These are phyloP conservation scores for Chrysanthemum seticuspe DNA, from an alignment of 129 eudicot genomes.

Conservation along the genomic window DNA sequence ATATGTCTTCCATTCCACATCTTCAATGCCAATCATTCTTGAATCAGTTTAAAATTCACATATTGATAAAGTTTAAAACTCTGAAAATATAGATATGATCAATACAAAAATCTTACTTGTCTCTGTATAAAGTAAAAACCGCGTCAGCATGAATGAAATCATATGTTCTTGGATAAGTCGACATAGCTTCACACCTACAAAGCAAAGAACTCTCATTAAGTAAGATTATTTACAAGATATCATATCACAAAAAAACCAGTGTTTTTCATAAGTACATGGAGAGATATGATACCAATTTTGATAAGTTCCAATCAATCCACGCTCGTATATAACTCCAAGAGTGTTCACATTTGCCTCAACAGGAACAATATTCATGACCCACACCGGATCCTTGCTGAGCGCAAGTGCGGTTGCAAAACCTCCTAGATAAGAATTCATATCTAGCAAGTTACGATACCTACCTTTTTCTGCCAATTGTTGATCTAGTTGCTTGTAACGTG, in stretches of 20 bases:
- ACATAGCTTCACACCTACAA: slow-evolving; percentile 92
- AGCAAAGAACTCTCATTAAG: slow-evolving; percentile 3
- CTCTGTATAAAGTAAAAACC: slow-evolving; percentile 67
- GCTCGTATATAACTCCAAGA: slow-evolving; percentile 76
- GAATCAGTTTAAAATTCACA: not conserved
- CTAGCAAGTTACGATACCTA: slow-evolving; percentile 81
- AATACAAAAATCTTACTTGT: slow-evolving; percentile 47
- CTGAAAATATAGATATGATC: not conserved
- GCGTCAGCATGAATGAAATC: slow-evolving; percentile 87
- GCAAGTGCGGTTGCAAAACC: slow-evolving; percentile 89
- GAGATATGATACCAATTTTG: slow-evolving; percentile 68
- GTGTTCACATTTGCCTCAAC: slow-evolving; percentile 66
- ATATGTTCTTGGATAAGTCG: slow-evolving; percentile 93
- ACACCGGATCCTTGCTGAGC: slow-evolving; percentile 58
- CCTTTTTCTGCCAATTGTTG: slow-evolving; percentile 69
- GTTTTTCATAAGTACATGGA: not conserved
- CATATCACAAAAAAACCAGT: not conserved
- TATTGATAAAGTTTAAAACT: not conserved
- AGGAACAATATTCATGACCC: slow-evolving; percentile 94
- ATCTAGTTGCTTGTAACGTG: slow-evolving; percentile 58
- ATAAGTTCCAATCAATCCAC: slow-evolving; percentile 90
- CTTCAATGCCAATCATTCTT: slow-evolving; percentile 34
- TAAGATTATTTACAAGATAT: not conserved
- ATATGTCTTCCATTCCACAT: slow-evolving; percentile 69
- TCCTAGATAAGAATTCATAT: slow-evolving; percentile 89